Conservation (phyloP, 2,329 filamentous ascomycete genomes). For the Scolecobasidium constrictum region DNA sequence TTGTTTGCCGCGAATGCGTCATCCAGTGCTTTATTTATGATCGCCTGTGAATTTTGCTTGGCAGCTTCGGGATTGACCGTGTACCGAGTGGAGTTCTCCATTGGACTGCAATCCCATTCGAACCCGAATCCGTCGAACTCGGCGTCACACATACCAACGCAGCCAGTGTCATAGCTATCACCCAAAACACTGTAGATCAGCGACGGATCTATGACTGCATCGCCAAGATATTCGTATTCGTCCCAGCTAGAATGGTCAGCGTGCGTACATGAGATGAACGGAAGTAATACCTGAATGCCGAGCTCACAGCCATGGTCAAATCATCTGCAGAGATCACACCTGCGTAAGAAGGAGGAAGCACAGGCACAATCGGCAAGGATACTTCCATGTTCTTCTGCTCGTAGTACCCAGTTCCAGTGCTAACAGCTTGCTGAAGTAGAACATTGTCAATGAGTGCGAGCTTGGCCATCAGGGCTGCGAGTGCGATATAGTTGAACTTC, state of each 20-base stretch:
- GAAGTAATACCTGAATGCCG: neutral
- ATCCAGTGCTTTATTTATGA: no score
- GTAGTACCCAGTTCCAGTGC: conserved; percentile 10
- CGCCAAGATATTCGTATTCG: neutral
- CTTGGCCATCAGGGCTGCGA: conserved; percentile 16
- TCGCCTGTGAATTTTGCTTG: no score
- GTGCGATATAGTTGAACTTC: conserved; percentile 18
- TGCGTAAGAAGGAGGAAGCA: neutral
- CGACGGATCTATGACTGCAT: no score
- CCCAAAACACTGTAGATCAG: neutral
- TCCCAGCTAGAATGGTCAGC: no score
- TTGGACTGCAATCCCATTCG: neutral
- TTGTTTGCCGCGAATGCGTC: neutral
- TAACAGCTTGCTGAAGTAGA: conserved; percentile 15
- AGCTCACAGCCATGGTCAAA: neutral
- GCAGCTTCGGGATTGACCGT: neutral
- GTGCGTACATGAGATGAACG: no score
- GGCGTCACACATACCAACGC: neutral
- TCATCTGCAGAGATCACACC: neutral
- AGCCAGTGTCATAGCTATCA: neutral
- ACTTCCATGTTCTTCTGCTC: neutral
- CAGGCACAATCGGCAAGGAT: neutral
- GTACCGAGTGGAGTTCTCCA: neutral
- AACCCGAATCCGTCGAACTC: neutral
- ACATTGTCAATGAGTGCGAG: conserved; percentile 17